Evolutionary conservation across 1,284 basidiomycete species (phyloP), one percentile per base, ranked within the genome.

Genomic region (Melanopsichium pennsylvanicum): DNA sequence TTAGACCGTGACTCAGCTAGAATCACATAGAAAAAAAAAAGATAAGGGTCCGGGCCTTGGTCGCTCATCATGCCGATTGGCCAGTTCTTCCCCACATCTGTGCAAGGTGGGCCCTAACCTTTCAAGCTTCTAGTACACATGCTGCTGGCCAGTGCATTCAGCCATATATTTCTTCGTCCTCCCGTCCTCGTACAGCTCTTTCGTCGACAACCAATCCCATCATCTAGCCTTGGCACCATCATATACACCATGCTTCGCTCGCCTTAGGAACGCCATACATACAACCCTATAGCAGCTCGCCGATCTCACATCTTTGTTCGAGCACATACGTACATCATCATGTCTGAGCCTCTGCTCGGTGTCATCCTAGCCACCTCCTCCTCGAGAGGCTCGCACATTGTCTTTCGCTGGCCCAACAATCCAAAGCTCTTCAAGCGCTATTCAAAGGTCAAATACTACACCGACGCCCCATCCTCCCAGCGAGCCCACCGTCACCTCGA

Each of bases 391-490:
- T 58, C 75, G 2, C 64, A 74, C 31, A 56, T 81, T 34, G 72
- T 71, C 33, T 81, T 81, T 39, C 76, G 74, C 21, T 81, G 69
- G 68, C 79, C 79, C 12, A 73, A 72, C 38, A 52, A 66, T 19
- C 78, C 78, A 11, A 59, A 49, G 19, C 41, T 76, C 22, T 67
- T 70, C 46, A 74, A 72, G 23, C 61, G 75, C 11, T 70, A 70
- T 37, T 73, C 73, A 19, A 71, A 68, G 23, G 63, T 80, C 48
- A 61, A 64, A 22, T 79, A 80, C 62, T 79, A 67, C 39, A 67
- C 70, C 29, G 61, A 62, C 16, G 13, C 57, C 8, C 56, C 44
- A 4, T 43, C 51, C 4, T 33, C 38, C 5, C 40, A 43, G 10
- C 22, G 23, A 2, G 32, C 43, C 25, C 43, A 50, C 26, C 4